phyloP scores from a whole-genome alignment of 2,329 filamentous ascomycete genomes.

The Phialophora expanda region DNA sequence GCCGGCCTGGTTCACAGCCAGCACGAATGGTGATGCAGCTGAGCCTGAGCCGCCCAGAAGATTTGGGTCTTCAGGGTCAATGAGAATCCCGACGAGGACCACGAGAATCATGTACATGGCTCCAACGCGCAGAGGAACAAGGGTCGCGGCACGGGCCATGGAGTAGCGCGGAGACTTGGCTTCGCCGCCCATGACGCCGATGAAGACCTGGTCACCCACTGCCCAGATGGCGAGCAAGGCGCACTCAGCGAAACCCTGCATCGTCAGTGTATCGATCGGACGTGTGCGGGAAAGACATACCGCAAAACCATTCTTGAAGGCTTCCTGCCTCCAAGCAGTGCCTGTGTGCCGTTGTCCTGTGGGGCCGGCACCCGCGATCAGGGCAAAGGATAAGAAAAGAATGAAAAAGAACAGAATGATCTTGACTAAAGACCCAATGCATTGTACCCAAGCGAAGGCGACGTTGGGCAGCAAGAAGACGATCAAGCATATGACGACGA shows the following conservation, averaged over 20 bases:
- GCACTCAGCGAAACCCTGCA: constrained; percentile 43
- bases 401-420: constrained; percentile 47
- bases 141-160: constrained; percentile 43
- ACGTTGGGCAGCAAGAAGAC: constrained; percentile 29
- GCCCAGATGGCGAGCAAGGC: constrained; percentile 43
- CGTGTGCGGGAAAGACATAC: constrained; percentile 17
- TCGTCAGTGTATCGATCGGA: neutral
- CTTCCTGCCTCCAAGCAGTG: constrained; percentile 43
- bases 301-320: constrained; percentile 46
- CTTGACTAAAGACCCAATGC: constrained; percentile 46
- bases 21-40: constrained; percentile 44
- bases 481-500: neutral
- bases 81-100: constrained; percentile 40
- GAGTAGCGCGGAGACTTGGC: constrained; percentile 45
- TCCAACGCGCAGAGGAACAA: constrained; percentile 44
- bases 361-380: constrained; percentile 50
- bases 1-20: constrained; percentile 41
- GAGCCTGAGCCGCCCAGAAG: constrained; percentile 42
- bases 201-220: constrained; percentile 45
- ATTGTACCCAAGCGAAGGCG: constrained; percentile 48
- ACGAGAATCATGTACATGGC: constrained; percentile 43
- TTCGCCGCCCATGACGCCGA: constrained; percentile 47
- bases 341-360: constrained; percentile 43
- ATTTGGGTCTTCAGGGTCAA: constrained; percentile 38
- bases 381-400: constrained; percentile 45